Base-by-base conservation (phyloP, 1,284 basidiomycete genomes). In the Trichosporon inkin region DNA sequence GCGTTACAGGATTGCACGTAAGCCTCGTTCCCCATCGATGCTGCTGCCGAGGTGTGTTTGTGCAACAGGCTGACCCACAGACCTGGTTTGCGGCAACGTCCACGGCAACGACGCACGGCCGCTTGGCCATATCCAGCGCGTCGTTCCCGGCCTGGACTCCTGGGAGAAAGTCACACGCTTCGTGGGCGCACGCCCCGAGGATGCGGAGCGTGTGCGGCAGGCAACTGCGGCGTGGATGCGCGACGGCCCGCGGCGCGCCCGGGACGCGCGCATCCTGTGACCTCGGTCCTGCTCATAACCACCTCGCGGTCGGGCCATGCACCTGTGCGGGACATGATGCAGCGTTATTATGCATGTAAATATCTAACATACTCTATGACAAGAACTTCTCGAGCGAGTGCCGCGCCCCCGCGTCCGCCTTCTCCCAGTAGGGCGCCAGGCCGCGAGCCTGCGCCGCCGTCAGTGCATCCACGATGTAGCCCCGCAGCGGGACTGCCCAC, bases 341-440 rank as follows among this genome's bases (percentile, higher is more conserved):
- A 22, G 39, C 8, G 28, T 19, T 54, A 54, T 14, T 39, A 54
- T 54, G 53, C 53, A 54, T 38, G 16, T 7, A 16, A 17, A 6
- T 37, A 24, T 54, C 20, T 10, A 10, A 32, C 22, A 49, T 47
- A 14, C 22, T n/a, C 36, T 60, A 60, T 6, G 47, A 40, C 14
- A 75, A 64, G 57, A 75, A 72, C 67, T 72, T 75, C 53, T 76
- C 69, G 54, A 78, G 60, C 53, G 71, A 74, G 40, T 62, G 47
- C 60, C 70, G 73, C 19, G 76, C 69, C 17, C 71, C 75, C 28
- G 58, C 68, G 58, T 79, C 75, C 47, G 77, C 71, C 57, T 75
- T 74, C n/a, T 74, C 72, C 77, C 77, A 79, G 61, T 76, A 78
- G 2, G 73, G 71, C 0, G 67, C 71, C 53, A 78, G 63, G 2